A percentile compares a stretch with the other conserved stretches of the same genome.
Conservation (phyloP, 805 yeast species). For the Geotrichum ghanense region DNA sequence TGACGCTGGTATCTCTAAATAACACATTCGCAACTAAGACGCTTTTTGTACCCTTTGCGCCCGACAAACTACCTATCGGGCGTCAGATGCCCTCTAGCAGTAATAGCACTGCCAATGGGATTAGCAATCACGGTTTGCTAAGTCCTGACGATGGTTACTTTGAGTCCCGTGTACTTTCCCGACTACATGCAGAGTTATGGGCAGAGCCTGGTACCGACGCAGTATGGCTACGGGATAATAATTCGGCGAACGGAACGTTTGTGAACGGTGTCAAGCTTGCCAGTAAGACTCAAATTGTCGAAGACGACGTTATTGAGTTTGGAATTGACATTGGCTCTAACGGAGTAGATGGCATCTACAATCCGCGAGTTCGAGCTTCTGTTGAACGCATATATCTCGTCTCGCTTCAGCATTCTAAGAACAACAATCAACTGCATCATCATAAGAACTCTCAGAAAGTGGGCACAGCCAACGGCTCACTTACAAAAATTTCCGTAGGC, state of each 20-base stretch:
- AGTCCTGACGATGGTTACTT: conserved; percentile 77
- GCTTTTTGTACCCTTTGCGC: conserved; percentile 65
- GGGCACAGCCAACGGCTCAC: background rate
- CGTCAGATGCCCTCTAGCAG: conserved; percentile 51
- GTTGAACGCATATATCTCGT: conserved; percentile 64
- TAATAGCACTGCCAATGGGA: conserved; percentile 20
- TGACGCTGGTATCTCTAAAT: conserved; percentile 65
- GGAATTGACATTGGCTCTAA: conserved; percentile 67
- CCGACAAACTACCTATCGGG: conserved; percentile 79
- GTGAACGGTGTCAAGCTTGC: conserved; percentile 60
- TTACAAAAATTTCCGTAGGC: background rate
- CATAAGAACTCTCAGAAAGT: background rate
- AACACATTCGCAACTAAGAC: conserved; percentile 74
- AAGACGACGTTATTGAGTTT: conserved; percentile 73
- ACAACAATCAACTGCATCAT: background rate
- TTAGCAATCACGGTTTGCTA: conserved; percentile 39
- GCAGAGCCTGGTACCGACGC: conserved; percentile 53
- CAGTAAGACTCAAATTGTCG: conserved; percentile 31
- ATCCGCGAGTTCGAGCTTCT: conserved; percentile 74
- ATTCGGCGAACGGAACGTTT: conserved; percentile 91
- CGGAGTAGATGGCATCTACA: conserved; percentile 39
- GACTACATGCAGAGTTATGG: conserved; percentile 89
- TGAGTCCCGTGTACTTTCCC: conserved; percentile 82
- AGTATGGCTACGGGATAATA: conserved; percentile 72
- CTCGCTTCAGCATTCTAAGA: conserved; percentile 24